A percentile compares a stretch with the other conserved stretches of the same genome.
Conservation (phyloP, 495 filamentous ascomycete genomes). For the Jackrogersella minutella region DNA sequence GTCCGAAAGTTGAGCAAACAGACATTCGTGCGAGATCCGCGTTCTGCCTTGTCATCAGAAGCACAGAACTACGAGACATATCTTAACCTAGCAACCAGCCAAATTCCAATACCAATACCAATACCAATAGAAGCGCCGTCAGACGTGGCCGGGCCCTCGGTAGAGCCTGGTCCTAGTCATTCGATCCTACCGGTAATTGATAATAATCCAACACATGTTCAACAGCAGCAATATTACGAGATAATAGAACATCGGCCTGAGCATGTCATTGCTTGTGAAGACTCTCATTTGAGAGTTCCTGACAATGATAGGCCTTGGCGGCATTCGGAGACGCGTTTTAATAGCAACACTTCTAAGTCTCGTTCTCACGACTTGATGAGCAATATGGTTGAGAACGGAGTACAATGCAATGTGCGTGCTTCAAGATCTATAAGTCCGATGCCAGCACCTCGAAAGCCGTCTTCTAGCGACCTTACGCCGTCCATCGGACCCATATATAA, state of each 20-base stretch:
- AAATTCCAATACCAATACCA: slow-evolving; percentile 12
- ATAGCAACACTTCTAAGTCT: slow-evolving; percentile 23
- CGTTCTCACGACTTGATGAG: slow-evolving; percentile 43
- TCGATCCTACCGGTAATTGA: slow-evolving; percentile 8
- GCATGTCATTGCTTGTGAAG: neutral
- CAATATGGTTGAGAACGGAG: slow-evolving; percentile 47
- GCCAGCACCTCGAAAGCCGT: slow-evolving; percentile 6
- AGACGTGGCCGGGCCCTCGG: slow-evolving; percentile 3
- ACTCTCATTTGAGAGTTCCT: neutral
- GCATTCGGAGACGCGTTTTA: slow-evolving; percentile 27
- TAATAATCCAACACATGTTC: slow-evolving; percentile 2
- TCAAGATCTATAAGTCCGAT: slow-evolving; percentile 31
- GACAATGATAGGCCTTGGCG: slow-evolving; percentile 21
- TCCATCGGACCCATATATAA: slow-evolving; percentile 29
- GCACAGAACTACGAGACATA: neutral
- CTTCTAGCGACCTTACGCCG: neutral
- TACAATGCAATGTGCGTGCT: slow-evolving; percentile 48
- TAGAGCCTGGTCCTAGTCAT: slow-evolving; percentile 9
- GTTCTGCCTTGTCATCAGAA: neutral
- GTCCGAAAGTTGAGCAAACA: slow-evolving; percentile 50
- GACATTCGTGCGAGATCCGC: slow-evolving; percentile 39
- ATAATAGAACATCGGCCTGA: neutral
- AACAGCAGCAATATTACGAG: neutral
- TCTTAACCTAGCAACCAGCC: neutral
- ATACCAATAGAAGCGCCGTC: slow-evolving; percentile 14